Percentiles rank a stretch among this genome's conserved stretches.
These are phyloP conservation scores for Cercospora sp. DNA, from an alignment of 2,329 filamentous ascomycete genomes.

Conservation along the genomic window DNA sequence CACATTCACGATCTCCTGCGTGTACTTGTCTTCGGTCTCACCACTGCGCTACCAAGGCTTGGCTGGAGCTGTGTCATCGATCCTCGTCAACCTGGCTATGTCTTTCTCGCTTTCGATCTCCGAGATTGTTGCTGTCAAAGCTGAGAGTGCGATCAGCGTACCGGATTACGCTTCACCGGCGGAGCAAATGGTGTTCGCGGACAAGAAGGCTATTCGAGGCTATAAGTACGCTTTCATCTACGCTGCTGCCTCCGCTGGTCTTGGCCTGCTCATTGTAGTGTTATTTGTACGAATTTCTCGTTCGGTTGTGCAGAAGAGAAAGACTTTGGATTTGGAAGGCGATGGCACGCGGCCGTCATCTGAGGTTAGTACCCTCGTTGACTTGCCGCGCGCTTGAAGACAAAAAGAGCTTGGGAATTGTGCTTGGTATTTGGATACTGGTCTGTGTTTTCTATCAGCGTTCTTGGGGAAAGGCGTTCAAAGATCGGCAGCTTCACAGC, in stretches of 20 bases:
- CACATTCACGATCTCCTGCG: constrained; percentile 39
- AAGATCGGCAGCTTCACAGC: constrained; percentile 20
- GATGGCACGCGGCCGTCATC: constrained; percentile 10
- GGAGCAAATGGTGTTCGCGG: constrained; percentile 17
- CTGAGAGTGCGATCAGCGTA: constrained; percentile 14
- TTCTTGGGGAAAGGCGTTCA: constrained; percentile 3
- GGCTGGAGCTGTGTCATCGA: constrained; percentile 39
- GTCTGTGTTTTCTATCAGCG: not conserved
- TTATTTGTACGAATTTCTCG: constrained; percentile 36
- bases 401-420: not conserved
- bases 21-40: constrained; percentile 37
- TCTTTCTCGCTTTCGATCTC: constrained; percentile 40
- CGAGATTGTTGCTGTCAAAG: constrained; percentile 35
- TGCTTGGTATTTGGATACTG: not conserved
- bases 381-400: constrained; percentile 2
- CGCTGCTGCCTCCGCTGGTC: constrained; percentile 34
- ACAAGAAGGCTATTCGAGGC: constrained; percentile 11
- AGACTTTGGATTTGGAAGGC: constrained; percentile 27
- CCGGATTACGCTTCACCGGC: constrained; percentile 10
- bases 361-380: constrained; percentile 21
- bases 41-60: constrained; percentile 39
- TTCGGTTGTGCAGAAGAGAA: constrained; percentile 24
- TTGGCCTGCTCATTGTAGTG: constrained; percentile 33
- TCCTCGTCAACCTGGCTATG: constrained; percentile 41
- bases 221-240: constrained; percentile 37